A percentile compares a stretch with the other conserved stretches of the same genome.
phyloP scores from a whole-genome alignment of 2,329 filamentous ascomycete species.

The Rhinocladiella mackenziei region DNA sequence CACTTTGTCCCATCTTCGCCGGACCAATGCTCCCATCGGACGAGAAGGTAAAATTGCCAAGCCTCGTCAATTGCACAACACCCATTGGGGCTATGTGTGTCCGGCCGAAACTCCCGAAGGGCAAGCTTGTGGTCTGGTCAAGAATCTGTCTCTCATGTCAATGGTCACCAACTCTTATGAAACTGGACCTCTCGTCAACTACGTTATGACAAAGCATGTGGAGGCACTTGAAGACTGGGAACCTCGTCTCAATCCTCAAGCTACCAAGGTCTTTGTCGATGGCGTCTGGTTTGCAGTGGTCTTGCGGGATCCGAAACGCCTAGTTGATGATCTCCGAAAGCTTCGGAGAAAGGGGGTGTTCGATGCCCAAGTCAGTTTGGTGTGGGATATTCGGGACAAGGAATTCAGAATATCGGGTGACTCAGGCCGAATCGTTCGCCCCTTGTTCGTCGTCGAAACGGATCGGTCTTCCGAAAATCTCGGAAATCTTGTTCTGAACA shows the following conservation, averaged over 20 bases:
- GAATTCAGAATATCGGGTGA: conserved; percentile 99
- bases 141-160: conserved; percentile 97
- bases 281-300: conserved; percentile 97
- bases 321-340: conserved; percentile 73
- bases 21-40: conserved; percentile 96
- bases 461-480: conserved; percentile 68
- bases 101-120: conserved; percentile 97
- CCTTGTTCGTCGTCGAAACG: conserved; percentile 89
- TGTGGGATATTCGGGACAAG: conserved; percentile 91
- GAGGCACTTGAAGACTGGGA: conserved; percentile 95
- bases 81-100: conserved; percentile 96
- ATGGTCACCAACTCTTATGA: conserved; percentile 95
- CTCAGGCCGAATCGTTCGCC: conserved; percentile 88
- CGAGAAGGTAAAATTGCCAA: conserved; percentile 98
- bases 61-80: conserved; percentile 95
- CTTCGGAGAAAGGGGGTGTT: conserved; percentile 78
- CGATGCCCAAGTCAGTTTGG: conserved; percentile 86
- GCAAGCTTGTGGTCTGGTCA: conserved; percentile 95
- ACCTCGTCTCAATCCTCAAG: conserved; percentile 76
- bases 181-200: conserved; percentile 83
- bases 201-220: conserved; percentile 95
- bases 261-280: conserved; percentile 97
- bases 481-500: conserved; percentile 75
- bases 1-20: conserved; percentile 89
- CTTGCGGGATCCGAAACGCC: conserved; percentile 70